Evolutionary conservation across 768 basidiomycete genomes (phyloP).

Genomic region (Lactarius vividus): DNA sequence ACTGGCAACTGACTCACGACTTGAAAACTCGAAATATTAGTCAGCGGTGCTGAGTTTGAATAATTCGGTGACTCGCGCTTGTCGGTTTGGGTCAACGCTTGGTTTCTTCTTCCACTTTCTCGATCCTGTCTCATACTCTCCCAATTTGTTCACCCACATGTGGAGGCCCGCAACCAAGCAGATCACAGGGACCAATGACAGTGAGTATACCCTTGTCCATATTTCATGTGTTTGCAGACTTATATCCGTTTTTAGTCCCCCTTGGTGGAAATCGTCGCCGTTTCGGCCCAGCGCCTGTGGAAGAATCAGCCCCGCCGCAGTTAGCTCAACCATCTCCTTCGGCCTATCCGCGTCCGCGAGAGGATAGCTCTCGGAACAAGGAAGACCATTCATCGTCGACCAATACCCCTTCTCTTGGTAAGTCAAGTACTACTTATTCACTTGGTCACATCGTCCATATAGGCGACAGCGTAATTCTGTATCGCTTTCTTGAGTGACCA

Average conservation of each 20-base stretch:
- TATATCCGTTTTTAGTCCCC: conserved; percentile 48
- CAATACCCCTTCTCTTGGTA: conserved; percentile 62
- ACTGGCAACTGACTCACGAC: not conserved
- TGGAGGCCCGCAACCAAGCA: conserved; percentile 88
- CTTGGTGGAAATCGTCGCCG: conserved; percentile 79
- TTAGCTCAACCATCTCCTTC: conserved; percentile 86
- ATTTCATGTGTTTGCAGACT: conserved; percentile 13
- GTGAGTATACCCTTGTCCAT: conserved; percentile 42
- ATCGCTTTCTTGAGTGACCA: conserved; percentile 14
- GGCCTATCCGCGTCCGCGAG: conserved; percentile 68
- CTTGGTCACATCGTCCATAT: conserved; percentile 30
- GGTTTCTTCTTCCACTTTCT: conserved; percentile 24
- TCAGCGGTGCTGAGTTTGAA: conserved; percentile 27
- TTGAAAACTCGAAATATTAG: not conserved
- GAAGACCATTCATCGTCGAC: conserved; percentile 64
- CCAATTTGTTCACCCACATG: conserved; percentile 43
- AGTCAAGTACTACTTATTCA: conserved; percentile 43
- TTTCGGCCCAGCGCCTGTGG: conserved; percentile 84
- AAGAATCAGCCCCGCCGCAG: conserved; percentile 79
- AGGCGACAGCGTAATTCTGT: conserved; percentile 21
- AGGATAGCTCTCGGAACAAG: conserved; percentile 47
- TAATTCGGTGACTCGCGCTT: not conserved
- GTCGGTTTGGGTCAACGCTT: conserved; percentile 25
- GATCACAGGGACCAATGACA: conserved; percentile 91
- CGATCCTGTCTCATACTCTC: conserved; percentile 21